Evolutionary conservation across 148 eudicot species (phyloP).

Genomic region (Persicaria maculosa): DNA sequence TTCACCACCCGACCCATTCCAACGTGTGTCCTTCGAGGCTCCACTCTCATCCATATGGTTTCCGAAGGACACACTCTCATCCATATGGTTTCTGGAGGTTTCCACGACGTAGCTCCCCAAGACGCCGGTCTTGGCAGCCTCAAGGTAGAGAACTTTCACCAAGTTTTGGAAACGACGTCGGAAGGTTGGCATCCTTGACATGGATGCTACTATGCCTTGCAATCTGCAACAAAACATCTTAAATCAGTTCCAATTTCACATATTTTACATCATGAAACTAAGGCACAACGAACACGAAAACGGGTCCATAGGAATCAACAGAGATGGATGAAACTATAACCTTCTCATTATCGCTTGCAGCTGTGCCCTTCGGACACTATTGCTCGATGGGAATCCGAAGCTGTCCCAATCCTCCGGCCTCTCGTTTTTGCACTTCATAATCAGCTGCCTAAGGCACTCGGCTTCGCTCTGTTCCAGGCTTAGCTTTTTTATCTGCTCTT

Average conservation of each 20-base stretch:
- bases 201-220: constrained; percentile 76
- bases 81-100: constrained; percentile 1
- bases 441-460: constrained; percentile 39
- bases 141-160: constrained; percentile 60
- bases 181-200: constrained; percentile 78
- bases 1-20: not conserved
- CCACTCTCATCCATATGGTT: not conserved
- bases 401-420: constrained; percentile 77
- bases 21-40: not conserved
- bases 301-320: not conserved
- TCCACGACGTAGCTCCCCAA: constrained; percentile 25
- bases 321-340: constrained; percentile 20
- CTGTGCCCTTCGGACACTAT: constrained; percentile 71
- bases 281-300: too few relatives aligned
- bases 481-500: constrained; percentile 69
- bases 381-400: constrained; percentile 56
- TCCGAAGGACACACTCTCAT: constrained; percentile 5
- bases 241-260: too few relatives aligned
- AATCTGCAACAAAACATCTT: constrained; percentile 27
- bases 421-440: constrained; percentile 50
- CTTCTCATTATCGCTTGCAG: constrained; percentile 70
- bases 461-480: constrained; percentile 52
- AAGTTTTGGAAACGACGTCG: constrained; percentile 62
- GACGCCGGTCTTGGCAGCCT: constrained; percentile 51
- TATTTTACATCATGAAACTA: too few relatives aligned